phyloP scores from a whole-genome alignment of 1,139 yeast genomes.

The Saccharomyces pastorianus region DNA sequence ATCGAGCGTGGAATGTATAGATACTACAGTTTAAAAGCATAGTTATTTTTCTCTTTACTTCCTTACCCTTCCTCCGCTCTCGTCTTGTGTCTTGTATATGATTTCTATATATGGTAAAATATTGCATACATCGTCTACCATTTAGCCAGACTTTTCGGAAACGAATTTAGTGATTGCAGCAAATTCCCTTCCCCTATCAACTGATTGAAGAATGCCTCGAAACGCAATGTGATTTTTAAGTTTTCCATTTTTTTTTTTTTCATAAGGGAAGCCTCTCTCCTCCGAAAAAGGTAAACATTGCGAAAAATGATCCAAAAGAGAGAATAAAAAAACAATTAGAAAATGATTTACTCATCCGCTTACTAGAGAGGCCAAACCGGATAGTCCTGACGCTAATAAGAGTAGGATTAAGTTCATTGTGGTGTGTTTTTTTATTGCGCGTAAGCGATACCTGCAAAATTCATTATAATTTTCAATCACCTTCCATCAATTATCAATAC shows the following conservation, averaged over 20 bases:
- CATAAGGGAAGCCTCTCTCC: background rate
- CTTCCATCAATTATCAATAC: background rate
- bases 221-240: background rate
- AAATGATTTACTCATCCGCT: background rate
- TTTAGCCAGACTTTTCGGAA: background rate
- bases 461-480: background rate
- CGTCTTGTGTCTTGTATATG: background rate
- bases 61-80: background rate
- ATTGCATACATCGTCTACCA: background rate
- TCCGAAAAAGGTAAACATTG: background rate
- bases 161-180: background rate
- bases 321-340: background rate
- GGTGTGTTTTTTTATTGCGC: background rate
- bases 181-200: background rate
- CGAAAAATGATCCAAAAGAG: background rate
- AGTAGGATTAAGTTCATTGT: background rate
- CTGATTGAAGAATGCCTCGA: background rate
- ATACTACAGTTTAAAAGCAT: conserved; percentile 44
- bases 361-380: background rate
- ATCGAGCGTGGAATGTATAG: conserved; percentile 68
- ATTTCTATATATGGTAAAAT: background rate
- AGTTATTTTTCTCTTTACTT: background rate
- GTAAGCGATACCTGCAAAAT: background rate
- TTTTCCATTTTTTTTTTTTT: background rate
- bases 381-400: background rate